A percentile compares a stretch with the other conserved stretches of the same genome.
Evolutionary conservation across 257 asterid species (phyloP).

Genomic region (Solanum dulcamara): DNA sequence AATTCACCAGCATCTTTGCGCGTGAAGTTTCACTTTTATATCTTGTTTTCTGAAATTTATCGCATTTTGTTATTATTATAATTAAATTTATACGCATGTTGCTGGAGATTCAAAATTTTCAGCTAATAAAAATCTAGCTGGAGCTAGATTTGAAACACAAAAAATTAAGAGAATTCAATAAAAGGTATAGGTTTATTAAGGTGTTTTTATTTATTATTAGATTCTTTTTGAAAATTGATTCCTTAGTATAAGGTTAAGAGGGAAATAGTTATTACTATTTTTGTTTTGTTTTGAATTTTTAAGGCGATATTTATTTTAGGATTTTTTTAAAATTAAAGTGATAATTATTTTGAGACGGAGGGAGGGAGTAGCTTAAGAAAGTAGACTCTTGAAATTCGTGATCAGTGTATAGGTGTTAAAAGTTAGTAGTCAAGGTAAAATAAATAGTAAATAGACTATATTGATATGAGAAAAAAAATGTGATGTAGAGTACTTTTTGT

Average conservation of each 20-base stretch:
- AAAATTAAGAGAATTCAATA: too few relatives aligned
- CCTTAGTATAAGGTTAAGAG: background rate
- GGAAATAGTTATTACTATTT: too few relatives aligned
- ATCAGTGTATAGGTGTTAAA: background rate
- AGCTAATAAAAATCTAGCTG: too few relatives aligned
- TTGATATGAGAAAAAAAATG: too few relatives aligned
- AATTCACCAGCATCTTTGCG: conserved; percentile 96
- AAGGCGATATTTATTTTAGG: too few relatives aligned
- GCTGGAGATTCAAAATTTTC: background rate
- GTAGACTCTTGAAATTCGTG: background rate
- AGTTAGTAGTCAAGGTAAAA: background rate
- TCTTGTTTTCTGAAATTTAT: background rate
- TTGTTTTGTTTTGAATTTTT: too few relatives aligned
- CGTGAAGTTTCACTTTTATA: conserved; percentile 25
- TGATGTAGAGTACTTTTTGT: too few relatives aligned
- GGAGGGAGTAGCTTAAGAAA: background rate
- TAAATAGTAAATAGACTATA: too few relatives aligned
- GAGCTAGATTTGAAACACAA: background rate
- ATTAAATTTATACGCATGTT: background rate
- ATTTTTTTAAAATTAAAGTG: too few relatives aligned
- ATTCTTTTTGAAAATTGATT: too few relatives aligned
- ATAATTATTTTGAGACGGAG: too few relatives aligned
- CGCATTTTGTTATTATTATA: background rate
- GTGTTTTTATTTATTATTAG: too few relatives aligned
- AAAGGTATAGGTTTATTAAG: background rate